Evolutionary conservation across 257 asterid species (phyloP).

Genomic region (Gynochthodes officinalis): DNA sequence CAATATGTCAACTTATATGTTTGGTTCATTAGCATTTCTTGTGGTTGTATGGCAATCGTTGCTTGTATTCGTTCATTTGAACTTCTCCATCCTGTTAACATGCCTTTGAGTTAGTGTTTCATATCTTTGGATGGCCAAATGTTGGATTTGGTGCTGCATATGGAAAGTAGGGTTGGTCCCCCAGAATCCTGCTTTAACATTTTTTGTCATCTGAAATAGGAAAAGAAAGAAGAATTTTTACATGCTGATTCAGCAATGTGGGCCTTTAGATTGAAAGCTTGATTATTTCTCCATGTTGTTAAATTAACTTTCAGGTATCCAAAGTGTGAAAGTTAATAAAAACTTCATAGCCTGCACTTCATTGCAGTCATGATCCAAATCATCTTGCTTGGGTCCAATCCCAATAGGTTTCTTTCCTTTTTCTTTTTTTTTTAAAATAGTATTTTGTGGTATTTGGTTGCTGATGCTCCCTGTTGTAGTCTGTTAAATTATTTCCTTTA

Average conservation of each 20-base stretch:
- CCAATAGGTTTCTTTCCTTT: neutral
- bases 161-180: neutral
- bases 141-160: neutral
- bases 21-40: neutral
- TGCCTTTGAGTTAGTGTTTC: neutral
- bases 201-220: neutral
- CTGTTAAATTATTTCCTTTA: neutral
- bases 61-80: neutral
- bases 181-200: neutral
- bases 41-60: neutral
- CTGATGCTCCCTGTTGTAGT: neutral
- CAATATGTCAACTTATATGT: neutral
- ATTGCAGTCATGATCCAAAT: neutral
- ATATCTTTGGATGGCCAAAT: neutral
- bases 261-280: no score
- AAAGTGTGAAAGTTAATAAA: neutral
- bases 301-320: neutral
- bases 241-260: no score
- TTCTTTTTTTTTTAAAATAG: neutral
- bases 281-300: neutral
- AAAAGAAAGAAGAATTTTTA: no score
- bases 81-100: neutral
- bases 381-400: neutral
- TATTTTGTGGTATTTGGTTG: neutral
- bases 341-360: neutral